phyloP scores from a whole-genome alignment of 1,139 yeast genomes.

The Blastobotrys aristatus region DNA sequence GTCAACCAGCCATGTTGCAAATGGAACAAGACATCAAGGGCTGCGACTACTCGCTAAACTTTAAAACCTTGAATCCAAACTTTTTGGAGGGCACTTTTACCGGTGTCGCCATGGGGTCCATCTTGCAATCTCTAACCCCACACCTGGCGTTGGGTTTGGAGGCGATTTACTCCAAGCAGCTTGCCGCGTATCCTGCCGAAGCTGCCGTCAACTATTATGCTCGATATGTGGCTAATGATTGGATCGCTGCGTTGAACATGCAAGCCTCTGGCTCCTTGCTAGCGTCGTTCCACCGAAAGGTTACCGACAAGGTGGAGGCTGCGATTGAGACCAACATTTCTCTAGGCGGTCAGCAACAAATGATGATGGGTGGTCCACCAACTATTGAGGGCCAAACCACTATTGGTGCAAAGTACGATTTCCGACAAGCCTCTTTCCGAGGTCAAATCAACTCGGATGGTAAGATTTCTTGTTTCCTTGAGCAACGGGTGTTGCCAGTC shows the following conservation, averaged over 20 bases:
- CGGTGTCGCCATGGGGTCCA: constrained; percentile 89
- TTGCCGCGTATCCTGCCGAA: constrained; percentile 78
- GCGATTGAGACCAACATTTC: constrained; percentile 90
- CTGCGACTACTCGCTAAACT: constrained; percentile 77
- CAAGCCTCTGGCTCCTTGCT: constrained; percentile 89
- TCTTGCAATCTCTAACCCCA: constrained; percentile 84
- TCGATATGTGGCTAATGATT: constrained; percentile 79
- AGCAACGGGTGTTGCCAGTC: constrained; percentile 90
- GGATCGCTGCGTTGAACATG: constrained; percentile 93
- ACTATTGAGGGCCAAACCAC: constrained; percentile 89
- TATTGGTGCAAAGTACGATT: constrained; percentile 95
- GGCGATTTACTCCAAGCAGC: constrained; percentile 79
- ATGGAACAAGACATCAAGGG: constrained; percentile 96
- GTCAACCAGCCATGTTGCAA: constrained; percentile 93
- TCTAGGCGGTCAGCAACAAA: constrained; percentile 69
- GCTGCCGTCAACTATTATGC: constrained; percentile 88
- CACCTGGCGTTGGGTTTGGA: constrained; percentile 86
- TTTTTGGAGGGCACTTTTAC: constrained; percentile 62
- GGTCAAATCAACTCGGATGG: constrained; percentile 92
- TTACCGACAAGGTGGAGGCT: constrained; percentile 90
- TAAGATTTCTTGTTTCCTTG: constrained; percentile 85
- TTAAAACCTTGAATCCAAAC: constrained; percentile 89
- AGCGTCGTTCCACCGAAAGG: constrained; percentile 92
- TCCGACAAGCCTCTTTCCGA: constrained; percentile 92
- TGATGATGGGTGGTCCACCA: constrained; percentile 78